Evolutionary conservation across 1,284 basidiomycete genomes (phyloP).

Genomic region (Austropuccinia psidii): DNA sequence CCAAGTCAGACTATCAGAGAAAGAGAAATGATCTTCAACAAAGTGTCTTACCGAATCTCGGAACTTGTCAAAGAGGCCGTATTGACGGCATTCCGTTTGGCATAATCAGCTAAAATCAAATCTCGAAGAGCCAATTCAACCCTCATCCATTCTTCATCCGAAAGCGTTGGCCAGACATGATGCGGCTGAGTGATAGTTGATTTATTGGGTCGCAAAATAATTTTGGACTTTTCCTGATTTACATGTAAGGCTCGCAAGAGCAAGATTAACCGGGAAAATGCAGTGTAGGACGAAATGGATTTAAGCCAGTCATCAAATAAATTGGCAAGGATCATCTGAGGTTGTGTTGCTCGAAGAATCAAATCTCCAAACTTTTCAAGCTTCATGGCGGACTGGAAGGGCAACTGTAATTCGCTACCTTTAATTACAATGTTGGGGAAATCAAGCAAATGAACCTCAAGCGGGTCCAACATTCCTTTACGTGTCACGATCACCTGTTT

Average conservation of each 20-base stretch:
- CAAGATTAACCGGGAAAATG: conserved; percentile 94
- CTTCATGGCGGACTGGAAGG: conserved; percentile 99
- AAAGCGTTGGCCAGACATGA: conserved; percentile 90
- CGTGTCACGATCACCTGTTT: conserved; percentile 99
- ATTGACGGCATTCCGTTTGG: conserved; percentile 98
- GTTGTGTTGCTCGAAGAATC: conserved; percentile 79
- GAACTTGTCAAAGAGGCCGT: conserved; percentile 92
- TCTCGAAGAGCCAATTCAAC: conserved; percentile 97
- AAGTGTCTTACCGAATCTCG: conserved; percentile 60
- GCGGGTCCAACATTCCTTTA: conserved; percentile 86
- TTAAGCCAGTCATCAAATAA: conserved; percentile 98
- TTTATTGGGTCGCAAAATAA: conserved; percentile 53
- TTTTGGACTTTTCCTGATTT: conserved; percentile 98
- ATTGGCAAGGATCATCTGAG: conserved; percentile 99
- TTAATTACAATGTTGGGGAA: conserved; percentile 99
- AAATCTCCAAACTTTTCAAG: conserved; percentile 99
- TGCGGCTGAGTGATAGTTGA: conserved; percentile 94
- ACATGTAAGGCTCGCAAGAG: conserved; percentile 93
- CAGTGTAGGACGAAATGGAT: conserved; percentile 96
- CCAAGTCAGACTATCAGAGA: background rate
- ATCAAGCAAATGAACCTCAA: conserved; percentile 94
- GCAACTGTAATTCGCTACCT: conserved; percentile 92
- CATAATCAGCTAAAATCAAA: conserved; percentile 88
- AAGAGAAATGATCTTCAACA: conserved; percentile 37
- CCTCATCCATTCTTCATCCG: conserved; percentile 98